Evolutionary conservation across 2,329 filamentous ascomycete genomes (phyloP).

Genomic region (Hymenotorrendiella dingleyae): DNA sequence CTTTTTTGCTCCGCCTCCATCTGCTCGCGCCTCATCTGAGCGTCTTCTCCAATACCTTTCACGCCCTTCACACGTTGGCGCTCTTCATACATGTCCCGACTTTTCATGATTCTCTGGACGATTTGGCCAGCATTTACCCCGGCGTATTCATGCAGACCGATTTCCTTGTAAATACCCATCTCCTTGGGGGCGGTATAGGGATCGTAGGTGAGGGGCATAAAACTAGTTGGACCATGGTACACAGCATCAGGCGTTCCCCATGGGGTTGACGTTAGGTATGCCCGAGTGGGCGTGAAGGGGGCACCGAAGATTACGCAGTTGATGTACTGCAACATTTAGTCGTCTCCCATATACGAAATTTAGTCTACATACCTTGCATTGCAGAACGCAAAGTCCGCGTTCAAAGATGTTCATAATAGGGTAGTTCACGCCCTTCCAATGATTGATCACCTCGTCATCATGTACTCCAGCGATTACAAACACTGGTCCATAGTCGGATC

Average conservation of each 20-base stretch:
- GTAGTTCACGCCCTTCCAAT: slow-evolving; percentile 96
- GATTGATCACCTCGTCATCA: slow-evolving; percentile 90
- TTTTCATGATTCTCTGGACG: slow-evolving; percentile 82
- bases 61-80: slow-evolving; percentile 84
- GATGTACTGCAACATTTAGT: slow-evolving; percentile 57
- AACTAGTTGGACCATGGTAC: slow-evolving; percentile 93
- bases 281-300: slow-evolving; percentile 75
- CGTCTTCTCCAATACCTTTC: slow-evolving; percentile 72
- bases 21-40: slow-evolving; percentile 54
- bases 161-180: slow-evolving; percentile 78
- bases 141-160: slow-evolving; percentile 71
- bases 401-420: slow-evolving; percentile 99
- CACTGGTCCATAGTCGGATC: slow-evolving; percentile 71
- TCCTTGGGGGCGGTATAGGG: slow-evolving; percentile 75
- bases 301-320: slow-evolving; percentile 84
- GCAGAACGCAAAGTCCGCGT: slow-evolving; percentile 87
- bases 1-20: slow-evolving; percentile 41
- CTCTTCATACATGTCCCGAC: slow-evolving; percentile 82
- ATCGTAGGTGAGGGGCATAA: slow-evolving; percentile 61
- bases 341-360: neutral
- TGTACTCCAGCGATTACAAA: slow-evolving; percentile 93
- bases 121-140: slow-evolving; percentile 91
- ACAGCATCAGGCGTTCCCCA: slow-evolving; percentile 71
- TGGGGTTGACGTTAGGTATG: slow-evolving; percentile 71
- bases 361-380: slow-evolving; percentile 66